Evolutionary conservation across 176 grass and related monocot genomes (phyloP).

Genomic region (Dactylis glomerata): DNA sequence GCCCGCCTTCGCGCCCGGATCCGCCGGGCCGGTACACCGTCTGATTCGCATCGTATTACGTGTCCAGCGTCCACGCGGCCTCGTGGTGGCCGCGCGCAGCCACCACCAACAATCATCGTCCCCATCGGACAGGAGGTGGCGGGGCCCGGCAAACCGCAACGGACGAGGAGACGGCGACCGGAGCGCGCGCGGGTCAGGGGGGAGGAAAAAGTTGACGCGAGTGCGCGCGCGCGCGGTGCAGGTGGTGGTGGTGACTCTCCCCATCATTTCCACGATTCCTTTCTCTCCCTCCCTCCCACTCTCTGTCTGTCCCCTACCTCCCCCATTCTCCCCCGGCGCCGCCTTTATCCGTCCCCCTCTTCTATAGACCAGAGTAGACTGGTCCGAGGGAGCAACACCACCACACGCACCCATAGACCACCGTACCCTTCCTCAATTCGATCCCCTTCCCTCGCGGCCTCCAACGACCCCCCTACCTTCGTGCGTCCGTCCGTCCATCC

Average conservation of each 20-base stretch:
- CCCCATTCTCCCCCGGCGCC: neutral
- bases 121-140: neutral
- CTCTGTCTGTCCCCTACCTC: neutral
- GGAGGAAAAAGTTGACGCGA: slow-evolving; percentile 4
- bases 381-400: neutral
- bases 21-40: neutral
- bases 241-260: neutral
- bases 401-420: neutral
- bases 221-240: neutral
- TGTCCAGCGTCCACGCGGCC: no score
- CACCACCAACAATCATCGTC: neutral
- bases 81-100: neutral
- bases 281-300: neutral
- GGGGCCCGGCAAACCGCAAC: slow-evolving; percentile 32
- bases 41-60: neutral
- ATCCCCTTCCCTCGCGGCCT: no score
- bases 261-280: slow-evolving; percentile 33
- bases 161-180: slow-evolving; percentile 28
- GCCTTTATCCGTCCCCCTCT: slow-evolving; percentile 37
- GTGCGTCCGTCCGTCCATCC: neutral
- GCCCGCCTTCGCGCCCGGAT: neutral
- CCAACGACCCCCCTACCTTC: neutral
- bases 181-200: neutral
- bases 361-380: neutral
- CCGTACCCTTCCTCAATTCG: neutral